phyloP scores from a whole-genome alignment of 192 early-diverging fungal species.

The Coemansia sp. region DNA sequence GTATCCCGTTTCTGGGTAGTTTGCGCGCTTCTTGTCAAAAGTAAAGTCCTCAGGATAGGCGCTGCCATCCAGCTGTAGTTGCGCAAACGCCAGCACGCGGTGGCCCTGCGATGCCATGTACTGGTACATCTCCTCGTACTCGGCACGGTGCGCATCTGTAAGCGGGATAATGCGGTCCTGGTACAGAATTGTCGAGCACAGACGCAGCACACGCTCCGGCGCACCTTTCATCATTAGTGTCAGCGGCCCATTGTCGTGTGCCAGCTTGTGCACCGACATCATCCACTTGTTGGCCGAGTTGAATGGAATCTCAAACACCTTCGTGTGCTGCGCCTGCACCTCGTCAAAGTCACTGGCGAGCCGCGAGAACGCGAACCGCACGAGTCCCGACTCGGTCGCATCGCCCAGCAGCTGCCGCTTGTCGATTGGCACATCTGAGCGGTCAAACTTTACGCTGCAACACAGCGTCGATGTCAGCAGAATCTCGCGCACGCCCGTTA shows the following conservation, averaged over 20 bases:
- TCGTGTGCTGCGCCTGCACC: slow-evolving; percentile 66
- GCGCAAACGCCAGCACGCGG: slow-evolving; percentile 91
- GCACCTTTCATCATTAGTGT: slow-evolving; percentile 93
- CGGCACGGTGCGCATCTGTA: slow-evolving; percentile 62
- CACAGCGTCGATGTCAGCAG: slow-evolving; percentile 80
- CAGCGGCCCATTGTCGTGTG: slow-evolving; percentile 38
- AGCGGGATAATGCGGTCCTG: slow-evolving; percentile 60
- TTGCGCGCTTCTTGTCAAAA: slow-evolving; percentile 68
- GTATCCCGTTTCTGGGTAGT: slow-evolving; percentile 55
- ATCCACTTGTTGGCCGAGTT: slow-evolving; percentile 96
- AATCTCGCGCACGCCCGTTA: slow-evolving; percentile 71
- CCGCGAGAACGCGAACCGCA: slow-evolving; percentile 75
- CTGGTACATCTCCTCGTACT: slow-evolving; percentile 78
- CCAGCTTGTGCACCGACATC: slow-evolving; percentile 83
- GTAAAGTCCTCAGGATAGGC: slow-evolving; percentile 71
- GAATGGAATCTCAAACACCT: slow-evolving; percentile 95
- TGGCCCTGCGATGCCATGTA: slow-evolving; percentile 92
- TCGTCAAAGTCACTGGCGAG: slow-evolving; percentile 71
- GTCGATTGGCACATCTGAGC: slow-evolving; percentile 79
- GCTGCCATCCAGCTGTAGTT: slow-evolving; percentile 63
- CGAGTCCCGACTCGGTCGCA: slow-evolving; percentile 91
- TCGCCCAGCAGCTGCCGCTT: slow-evolving; percentile 86
- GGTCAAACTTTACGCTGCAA: slow-evolving; percentile 87
- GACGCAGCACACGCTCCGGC: slow-evolving; percentile 83
- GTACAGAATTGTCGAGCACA: slow-evolving; percentile 77